Base-by-base conservation (phyloP, 1,284 basidiomycete genomes). In the Gomphus sp. region DNA sequence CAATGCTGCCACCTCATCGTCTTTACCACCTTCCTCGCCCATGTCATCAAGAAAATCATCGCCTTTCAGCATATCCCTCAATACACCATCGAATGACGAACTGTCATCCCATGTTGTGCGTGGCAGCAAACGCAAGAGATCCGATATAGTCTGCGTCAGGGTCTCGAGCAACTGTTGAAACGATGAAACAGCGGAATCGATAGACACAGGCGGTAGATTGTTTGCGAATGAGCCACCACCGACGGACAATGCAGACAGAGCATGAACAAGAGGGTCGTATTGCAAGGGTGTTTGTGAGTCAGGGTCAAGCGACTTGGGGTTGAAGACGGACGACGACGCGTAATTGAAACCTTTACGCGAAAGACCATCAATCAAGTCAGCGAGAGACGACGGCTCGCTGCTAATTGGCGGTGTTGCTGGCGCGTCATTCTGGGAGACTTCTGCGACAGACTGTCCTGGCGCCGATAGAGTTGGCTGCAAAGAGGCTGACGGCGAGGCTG, bases 91-190 rank as follows among this genome's bases (percentile, higher is more conserved):
- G 65, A 91, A 91, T 16, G 89, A 89, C 0, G 89, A 88, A 62
- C 85, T 90, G 66, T 90, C 88, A 64, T 90, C 64, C 89, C 88
- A 91, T 3, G 89, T 91, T 10, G 87, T 88, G 34, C 89, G 85
- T 33, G 89, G 89, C 61, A 91, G 82, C 44, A 91, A 78, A 11
- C 87, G 84, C 41, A 91, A 74, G 28, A 91, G 72, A 64, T 91
- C 89, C 7, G 89, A 91, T 64, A 91, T 91, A 0, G 89, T 91
- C 67, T 91, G 89, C 0, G 89, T 91, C 54, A 91, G 73, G 0
- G 89, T 91, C 73, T 91, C 89, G 34, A 91, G 74, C 1, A 91
- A 74, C 66, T 90, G 88, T 65, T 91, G 88, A 73, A 91, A 91
- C 14, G 89, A 90, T 3, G 87, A 87, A 22, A 91, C 87, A 1